Evolutionary conservation across 1,284 basidiomycete genomes (phyloP), one percentile per base, ranked within the genome.

Genomic region (Cutaneotrichosporon cyanovorans): DNA sequence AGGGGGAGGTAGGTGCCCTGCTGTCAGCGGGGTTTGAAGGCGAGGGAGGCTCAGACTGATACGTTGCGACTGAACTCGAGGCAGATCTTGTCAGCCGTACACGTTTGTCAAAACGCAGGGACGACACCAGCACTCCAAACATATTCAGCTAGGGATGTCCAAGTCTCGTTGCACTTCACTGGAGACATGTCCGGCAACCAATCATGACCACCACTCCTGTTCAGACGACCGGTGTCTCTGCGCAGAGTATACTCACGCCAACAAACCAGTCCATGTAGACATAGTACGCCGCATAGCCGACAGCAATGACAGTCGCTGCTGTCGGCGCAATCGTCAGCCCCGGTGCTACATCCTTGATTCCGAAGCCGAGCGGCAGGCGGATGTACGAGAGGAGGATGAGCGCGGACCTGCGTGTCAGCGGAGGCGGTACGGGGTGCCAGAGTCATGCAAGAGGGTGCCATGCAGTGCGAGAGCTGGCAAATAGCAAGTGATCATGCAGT

Each of bases 171-270:
- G n/a, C n/a, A n/a, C n/a, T n/a, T n/a, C n/a, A n/a, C n/a, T n/a
- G n/a, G n/a, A n/a, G n/a, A n/a, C n/a, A n/a, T n/a, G n/a, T n/a
- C n/a, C n/a, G n/a, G n/a, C n/a, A n/a, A n/a, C n/a, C n/a, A n/a
- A n/a, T n/a, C n/a, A n/a, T n/a, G n/a, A n/a, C n/a, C n/a, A n/a
- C n/a, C n/a, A n/a, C n/a, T n/a, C n/a, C n/a, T n/a, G n/a, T n/a
- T n/a, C n/a, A n/a, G n/a, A n/a, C n/a, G n/a, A n/a, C n/a, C n/a
- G n/a, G n/a, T n/a, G n/a, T n/a, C n/a, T n/a, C n/a, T n/a, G n/a
- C n/a, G n/a, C n/a, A n/a, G n/a, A n/a, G n/a, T n/a, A n/a, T n/a
- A 78, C 86, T 63, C 65, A 90, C 88, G 22, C 85, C 85, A 45
- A 83, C 86, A 21, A 80, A 59, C 3, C 86, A 85, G 49, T 91